phyloP scores from a whole-genome alignment of 805 yeast species.

The Candida railenensis region DNA sequence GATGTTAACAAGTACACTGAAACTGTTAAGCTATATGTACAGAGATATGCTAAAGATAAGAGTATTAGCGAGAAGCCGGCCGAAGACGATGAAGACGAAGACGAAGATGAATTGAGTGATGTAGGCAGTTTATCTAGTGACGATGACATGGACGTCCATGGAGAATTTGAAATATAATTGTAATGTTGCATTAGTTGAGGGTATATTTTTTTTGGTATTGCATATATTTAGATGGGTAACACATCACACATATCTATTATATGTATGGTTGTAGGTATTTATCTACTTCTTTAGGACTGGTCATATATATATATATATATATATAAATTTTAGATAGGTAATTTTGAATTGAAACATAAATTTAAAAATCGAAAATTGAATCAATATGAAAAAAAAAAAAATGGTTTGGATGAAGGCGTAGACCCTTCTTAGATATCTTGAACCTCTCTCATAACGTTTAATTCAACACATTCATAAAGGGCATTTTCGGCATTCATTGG shows the following conservation, averaged over 20 bases:
- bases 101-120: constrained; percentile 44
- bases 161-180: constrained; percentile 3
- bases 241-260: background rate
- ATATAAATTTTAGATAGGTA: background rate
- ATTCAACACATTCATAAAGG: background rate
- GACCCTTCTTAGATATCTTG: background rate
- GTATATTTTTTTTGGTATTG: constrained; percentile 23
- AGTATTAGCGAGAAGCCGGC: constrained; percentile 43
- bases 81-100: constrained; percentile 30
- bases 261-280: background rate
- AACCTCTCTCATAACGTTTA: background rate
- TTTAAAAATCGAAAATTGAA: too few relatives aligned
- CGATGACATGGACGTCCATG: constrained; percentile 35
- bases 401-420: background rate
- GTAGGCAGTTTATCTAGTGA: constrained; percentile 52
- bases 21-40: constrained; percentile 72
- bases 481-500: constrained; percentile 2
- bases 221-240: constrained; percentile 1
- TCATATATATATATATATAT: background rate
- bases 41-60: constrained; percentile 51
- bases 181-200: constrained; percentile 30
- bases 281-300: background rate
- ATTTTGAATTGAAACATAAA: background rate
- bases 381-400: too few relatives aligned
- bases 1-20: constrained; percentile 66